Evolutionary conservation across 139 green algal species (phyloP).

Genomic region (Coelastrella sp.): DNA sequence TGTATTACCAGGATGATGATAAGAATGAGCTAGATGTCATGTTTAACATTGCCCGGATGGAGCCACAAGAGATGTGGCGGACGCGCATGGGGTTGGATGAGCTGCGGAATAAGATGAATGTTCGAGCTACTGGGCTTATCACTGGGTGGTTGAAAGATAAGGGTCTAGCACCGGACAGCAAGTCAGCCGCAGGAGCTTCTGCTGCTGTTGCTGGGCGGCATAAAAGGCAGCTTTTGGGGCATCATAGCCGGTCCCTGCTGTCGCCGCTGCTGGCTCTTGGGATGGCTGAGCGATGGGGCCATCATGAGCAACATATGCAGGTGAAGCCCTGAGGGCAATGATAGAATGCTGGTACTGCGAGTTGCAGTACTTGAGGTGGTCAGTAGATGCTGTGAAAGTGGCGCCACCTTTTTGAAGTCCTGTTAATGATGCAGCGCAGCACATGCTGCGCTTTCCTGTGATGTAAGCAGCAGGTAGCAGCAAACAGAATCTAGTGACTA

Average conservation of each 20-base stretch:
- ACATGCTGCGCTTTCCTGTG: too few species aligned
- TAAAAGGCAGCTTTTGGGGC: neutral
- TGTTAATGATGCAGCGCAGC: too few species aligned
- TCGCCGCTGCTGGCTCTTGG: conserved; percentile 25
- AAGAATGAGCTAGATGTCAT: conserved; percentile 49
- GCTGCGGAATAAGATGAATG: conserved; percentile 45
- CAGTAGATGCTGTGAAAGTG: neutral
- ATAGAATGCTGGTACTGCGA: too few species aligned
- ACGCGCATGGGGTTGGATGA: conserved; percentile 21
- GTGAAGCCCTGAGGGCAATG: too few species aligned
- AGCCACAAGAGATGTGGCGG: conserved; percentile 44
- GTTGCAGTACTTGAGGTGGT: neutral
- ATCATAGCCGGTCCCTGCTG: conserved; percentile 6
- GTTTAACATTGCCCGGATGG: conserved; percentile 33
- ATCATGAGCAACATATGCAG: neutral
- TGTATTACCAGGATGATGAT: conserved; percentile 43
- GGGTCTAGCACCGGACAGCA: conserved; percentile 25
- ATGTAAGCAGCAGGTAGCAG: too few species aligned
- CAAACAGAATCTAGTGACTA: too few species aligned
- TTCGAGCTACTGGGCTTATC: neutral
- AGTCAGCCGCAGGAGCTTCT: neutral
- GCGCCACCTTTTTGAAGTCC: too few species aligned
- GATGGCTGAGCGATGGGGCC: neutral
- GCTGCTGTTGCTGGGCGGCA: neutral
- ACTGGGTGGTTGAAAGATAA: conserved; percentile 40